Evolutionary conservation across 305 asterid genomes (phyloP).

Genomic region (Coffea humblotiana): DNA sequence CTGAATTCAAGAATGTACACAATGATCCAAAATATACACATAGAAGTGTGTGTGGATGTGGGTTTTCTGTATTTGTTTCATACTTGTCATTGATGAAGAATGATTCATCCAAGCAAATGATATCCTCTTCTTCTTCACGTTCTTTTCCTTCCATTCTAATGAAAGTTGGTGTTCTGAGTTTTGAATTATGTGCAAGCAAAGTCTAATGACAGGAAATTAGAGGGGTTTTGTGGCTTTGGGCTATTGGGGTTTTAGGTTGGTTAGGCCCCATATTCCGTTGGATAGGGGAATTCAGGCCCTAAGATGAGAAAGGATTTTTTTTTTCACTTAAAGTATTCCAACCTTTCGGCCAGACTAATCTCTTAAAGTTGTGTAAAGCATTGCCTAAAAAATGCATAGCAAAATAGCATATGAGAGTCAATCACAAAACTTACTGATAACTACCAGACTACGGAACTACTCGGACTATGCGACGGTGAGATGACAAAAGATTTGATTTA

Average conservation of each 20-base stretch:
- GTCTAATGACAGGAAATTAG: not conserved
- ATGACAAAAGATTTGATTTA: no score
- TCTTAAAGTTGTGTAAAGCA: no score
- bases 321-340: no score
- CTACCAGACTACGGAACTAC: no score
- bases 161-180: no score
- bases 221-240: not conserved
- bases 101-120: slow-evolving; percentile 72
- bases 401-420: no score
- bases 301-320: no score
- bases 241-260: not conserved
- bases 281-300: no score
- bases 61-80: not conserved
- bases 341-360: no score
- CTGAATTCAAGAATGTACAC: not conserved
- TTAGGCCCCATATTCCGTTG: not conserved
- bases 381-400: no score
- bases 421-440: no score
- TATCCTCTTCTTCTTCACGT: slow-evolving; percentile 67
- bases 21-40: slow-evolving; percentile 5
- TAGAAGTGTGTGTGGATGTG: not conserved
- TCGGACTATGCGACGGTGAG: no score
- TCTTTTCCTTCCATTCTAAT: slow-evolving; percentile 16
- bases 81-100: slow-evolving; percentile 84
- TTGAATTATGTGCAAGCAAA: not conserved